Conservation (phyloP, 495 filamentous ascomycete species). For the Penicillium cosmopolitanum region DNA sequence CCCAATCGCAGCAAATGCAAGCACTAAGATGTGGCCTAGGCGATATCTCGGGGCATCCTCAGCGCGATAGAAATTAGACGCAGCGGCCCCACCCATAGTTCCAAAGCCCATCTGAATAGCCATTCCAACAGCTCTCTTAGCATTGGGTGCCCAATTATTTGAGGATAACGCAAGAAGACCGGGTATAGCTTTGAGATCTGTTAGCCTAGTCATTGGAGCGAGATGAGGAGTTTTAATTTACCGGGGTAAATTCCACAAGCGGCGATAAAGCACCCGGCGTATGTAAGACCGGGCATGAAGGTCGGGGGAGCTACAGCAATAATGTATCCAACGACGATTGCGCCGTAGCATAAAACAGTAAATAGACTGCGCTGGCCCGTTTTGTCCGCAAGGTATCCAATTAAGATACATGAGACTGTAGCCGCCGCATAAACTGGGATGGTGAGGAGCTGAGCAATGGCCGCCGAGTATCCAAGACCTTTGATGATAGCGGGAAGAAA, state of each 20-base stretch:
- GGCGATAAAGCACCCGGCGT: constrained; percentile 14
- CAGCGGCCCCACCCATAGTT: constrained; percentile 16
- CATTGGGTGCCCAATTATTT: constrained; percentile 14
- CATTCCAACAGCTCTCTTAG: constrained; percentile 20
- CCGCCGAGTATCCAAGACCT: constrained; percentile 12
- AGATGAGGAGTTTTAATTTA: neutral
- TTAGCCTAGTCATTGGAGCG: neutral
- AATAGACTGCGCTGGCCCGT: constrained; percentile 14
- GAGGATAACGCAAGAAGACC: constrained; percentile 10
- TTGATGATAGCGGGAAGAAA: constrained; percentile 18
- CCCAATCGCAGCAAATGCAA: constrained; percentile 11
- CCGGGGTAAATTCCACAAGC: constrained; percentile 18
- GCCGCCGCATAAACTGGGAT: constrained; percentile 17
- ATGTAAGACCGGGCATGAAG: constrained; percentile 16
- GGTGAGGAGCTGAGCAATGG: constrained; percentile 16
- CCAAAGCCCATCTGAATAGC: constrained; percentile 20
- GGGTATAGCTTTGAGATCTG: constrained; percentile 8
- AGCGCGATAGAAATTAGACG: constrained; percentile 18
- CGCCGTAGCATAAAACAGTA: constrained; percentile 12
- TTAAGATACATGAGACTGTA: constrained; percentile 11
- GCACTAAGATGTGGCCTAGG: constrained; percentile 12
- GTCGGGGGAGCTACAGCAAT: constrained; percentile 11
- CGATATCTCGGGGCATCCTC: constrained; percentile 17
- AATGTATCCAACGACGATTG: constrained; percentile 13
- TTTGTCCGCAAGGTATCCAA: constrained; percentile 15